A percentile compares a stretch with the other conserved stretches of the same genome.
These are phyloP conservation scores for Fusarium mangiferae DNA, from an alignment of 2,329 filamentous ascomycete species.

Conservation along the genomic window DNA sequence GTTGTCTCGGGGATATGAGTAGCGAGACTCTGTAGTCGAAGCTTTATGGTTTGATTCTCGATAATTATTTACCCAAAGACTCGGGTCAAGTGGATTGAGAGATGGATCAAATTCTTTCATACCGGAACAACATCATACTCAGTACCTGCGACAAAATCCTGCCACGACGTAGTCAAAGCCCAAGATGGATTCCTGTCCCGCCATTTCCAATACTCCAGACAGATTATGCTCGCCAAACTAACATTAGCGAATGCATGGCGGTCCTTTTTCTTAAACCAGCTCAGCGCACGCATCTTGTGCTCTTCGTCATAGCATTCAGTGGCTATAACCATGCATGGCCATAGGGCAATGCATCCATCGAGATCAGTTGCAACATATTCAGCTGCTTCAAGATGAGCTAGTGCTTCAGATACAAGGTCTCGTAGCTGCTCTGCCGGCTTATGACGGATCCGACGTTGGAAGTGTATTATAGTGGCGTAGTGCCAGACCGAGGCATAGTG, in stretches of 20 bases:
- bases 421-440: neutral
- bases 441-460: neutral
- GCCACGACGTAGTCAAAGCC: neutral
- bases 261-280: neutral
- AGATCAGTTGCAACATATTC: neutral
- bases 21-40: accelerated
- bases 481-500: neutral
- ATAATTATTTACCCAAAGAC: accelerated
- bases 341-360: neutral
- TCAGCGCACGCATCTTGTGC: neutral
- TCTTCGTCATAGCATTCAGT: neutral
- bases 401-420: neutral
- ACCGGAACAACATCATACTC: neutral
- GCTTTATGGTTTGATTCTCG: accelerated
- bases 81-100: accelerated
- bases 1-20: accelerated
- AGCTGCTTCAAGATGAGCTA: neutral
- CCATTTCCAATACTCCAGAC: neutral
- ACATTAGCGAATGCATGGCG: neutral
- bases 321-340: neutral
- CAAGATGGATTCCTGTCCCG: neutral
- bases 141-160: neutral
- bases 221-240: neutral
- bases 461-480: neutral
- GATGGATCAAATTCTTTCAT: accelerated